Percentiles rank a stretch among this genome's conserved stretches.
Conservation (phyloP, 1,284 basidiomycete species). For the Sanghuangporus baumii region DNA sequence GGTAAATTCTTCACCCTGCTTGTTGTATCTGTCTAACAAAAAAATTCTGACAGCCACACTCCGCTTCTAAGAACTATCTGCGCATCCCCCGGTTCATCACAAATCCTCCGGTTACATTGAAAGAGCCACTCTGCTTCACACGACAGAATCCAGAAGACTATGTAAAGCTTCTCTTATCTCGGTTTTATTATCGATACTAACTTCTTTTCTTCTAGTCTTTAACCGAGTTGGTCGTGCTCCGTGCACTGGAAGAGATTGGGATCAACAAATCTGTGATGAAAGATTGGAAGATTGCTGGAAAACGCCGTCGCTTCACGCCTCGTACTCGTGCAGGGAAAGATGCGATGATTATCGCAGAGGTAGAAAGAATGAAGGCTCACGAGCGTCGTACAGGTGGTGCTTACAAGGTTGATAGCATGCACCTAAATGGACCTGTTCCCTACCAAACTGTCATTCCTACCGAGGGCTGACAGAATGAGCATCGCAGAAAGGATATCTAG, state of each 20-base stretch:
- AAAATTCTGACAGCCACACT: slow-evolving; percentile 23
- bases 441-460: slow-evolving; percentile 23
- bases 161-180: slow-evolving; percentile 11
- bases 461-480: background rate
- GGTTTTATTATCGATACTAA: background rate
- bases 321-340: slow-evolving; percentile 28
- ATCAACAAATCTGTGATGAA: slow-evolving; percentile 22
- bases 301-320: slow-evolving; percentile 26
- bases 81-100: slow-evolving; percentile 34
- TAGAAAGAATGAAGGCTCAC: slow-evolving; percentile 27
- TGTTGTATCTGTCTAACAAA: background rate
- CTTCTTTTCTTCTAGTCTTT: slow-evolving; percentile 18
- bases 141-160: slow-evolving; percentile 30
- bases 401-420: slow-evolving; percentile 27
- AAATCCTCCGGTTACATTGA: slow-evolving; percentile 34
- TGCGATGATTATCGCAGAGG: slow-evolving; percentile 26
- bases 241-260: slow-evolving; percentile 25
- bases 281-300: slow-evolving; percentile 27
- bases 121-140: slow-evolving; percentile 32
- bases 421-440: slow-evolving; percentile 28
- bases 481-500: background rate
- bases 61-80: slow-evolving; percentile 32
- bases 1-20: slow-evolving; percentile 17
- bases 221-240: slow-evolving; percentile 17
- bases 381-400: slow-evolving; percentile 24